Evolutionary conservation across 202 grass and related monocot genomes (phyloP), one percentile per base, ranked within the genome.

Genomic region (Zizania palustris): DNA sequence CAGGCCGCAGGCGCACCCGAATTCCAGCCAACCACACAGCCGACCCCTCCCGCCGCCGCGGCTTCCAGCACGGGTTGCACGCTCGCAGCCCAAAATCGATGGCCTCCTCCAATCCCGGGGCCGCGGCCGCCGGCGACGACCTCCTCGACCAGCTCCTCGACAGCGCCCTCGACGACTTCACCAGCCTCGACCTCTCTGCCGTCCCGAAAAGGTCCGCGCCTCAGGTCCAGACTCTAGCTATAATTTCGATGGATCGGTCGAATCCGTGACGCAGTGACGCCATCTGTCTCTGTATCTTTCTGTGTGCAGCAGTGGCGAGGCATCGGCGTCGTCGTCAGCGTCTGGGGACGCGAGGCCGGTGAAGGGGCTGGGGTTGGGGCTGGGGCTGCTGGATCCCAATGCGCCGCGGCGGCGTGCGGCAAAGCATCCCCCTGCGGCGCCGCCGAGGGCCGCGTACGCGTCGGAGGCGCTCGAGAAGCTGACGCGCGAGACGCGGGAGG

Each of bases 101-200:
- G 85, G 75, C 79, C 60, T 79, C 73, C 76, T 65, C 73, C 40
- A 74, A 39, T 75, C 16, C 83, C 22, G 1, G 10, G 65, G 12
- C 77, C 16, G 45, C 51, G 33, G 39, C 78, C 50, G 56, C 71
- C 15, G 80, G 67, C 20, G 76, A 34, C 19, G 85, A 75, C 40
- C 80, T 83, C 63, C 80, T 83, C 46, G 85, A 98, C 67, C 82
- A 90, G 67, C 96, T 92, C 67, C 96, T 95, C 58, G 96, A 99
- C 83, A 99, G 96, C 84, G 96, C 96, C 69, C 89, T 99, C 73
- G 91, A 99, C 8, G 96, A 99, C 73, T 99, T 99, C 89, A 87
- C 88, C 82, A 92, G 79, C 76, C 83, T 88, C 80, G 70, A 88
- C 79, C 80, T 99, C 66, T 63, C 74, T 46, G 76, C 83, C 53